phyloP scores from a whole-genome alignment of 305 asterid species.

The Ajuga reptans region DNA sequence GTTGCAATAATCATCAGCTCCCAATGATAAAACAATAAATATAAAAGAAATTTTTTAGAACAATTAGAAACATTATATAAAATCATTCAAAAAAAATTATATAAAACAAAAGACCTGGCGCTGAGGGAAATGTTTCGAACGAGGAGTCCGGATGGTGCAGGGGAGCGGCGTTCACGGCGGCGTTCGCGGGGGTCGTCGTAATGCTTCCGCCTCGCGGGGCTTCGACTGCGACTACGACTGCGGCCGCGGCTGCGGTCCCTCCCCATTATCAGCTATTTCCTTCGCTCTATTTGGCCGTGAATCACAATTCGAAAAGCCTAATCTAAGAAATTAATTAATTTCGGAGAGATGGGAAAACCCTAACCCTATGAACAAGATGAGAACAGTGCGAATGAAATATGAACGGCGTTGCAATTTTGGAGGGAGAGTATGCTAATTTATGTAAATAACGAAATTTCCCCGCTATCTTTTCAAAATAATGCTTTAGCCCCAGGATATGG shows the following conservation, averaged over 20 bases:
- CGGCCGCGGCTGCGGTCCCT: slow-evolving; percentile 61
- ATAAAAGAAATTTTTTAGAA: neutral
- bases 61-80: neutral
- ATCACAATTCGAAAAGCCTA: neutral
- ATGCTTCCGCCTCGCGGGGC: slow-evolving; percentile 60
- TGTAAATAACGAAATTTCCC: neutral
- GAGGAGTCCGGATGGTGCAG: slow-evolving; percentile 78
- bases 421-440: slow-evolving; percentile 2
- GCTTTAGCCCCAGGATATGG: neutral
- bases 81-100: neutral
- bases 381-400: neutral
- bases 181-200: slow-evolving; percentile 68
- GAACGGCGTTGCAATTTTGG: neutral
- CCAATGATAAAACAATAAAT: neutral
- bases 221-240: slow-evolving; percentile 55
- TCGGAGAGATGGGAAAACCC: slow-evolving; percentile 21
- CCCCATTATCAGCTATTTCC: slow-evolving; percentile 32
- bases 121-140: slow-evolving; percentile 80
- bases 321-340: neutral
- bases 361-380: slow-evolving; percentile 21
- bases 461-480: neutral
- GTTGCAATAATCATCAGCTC: neutral
- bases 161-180: slow-evolving; percentile 61
- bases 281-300: neutral
- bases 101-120: slow-evolving; percentile 37